Conservation (phyloP, 176 grass and related monocot species). For the Eragrostis nindensis region DNA sequence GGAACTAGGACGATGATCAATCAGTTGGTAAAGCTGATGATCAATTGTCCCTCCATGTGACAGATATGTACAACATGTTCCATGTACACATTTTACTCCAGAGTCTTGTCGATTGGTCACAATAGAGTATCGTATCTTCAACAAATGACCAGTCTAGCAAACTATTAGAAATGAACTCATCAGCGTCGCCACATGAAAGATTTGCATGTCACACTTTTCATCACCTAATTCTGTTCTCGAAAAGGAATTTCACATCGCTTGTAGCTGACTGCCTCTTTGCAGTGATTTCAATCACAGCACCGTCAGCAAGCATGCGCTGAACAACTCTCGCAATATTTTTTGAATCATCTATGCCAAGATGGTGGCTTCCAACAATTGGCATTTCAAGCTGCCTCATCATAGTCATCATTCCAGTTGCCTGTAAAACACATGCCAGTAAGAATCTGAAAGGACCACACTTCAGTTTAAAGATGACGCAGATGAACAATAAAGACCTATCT, state of each 20-base stretch:
- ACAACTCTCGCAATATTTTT: constrained; percentile 88
- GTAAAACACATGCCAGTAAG: constrained; percentile 16
- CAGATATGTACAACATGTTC: not conserved
- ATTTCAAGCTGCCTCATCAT: constrained; percentile 88
- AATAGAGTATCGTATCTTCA: not conserved
- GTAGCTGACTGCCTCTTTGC: constrained; percentile 58
- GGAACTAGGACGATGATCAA: not conserved
- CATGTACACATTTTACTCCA: not conserved
- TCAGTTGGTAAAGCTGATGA: not conserved
- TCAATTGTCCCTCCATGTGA: not conserved
- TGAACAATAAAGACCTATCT: constrained; percentile 6
- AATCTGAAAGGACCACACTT: constrained; percentile 5
- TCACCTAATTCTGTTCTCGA: constrained; percentile 70
- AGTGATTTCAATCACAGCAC: constrained; percentile 70
- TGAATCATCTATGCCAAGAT: constrained; percentile 89
- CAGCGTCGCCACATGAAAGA: not conserved
- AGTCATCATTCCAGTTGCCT: constrained; percentile 94
- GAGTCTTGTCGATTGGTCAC: not conserved
- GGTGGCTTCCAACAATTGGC: constrained; percentile 69
- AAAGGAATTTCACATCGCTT: constrained; percentile 65
- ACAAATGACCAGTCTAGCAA: not conserved
- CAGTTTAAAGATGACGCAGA: constrained; percentile 11
- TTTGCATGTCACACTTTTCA: not conserved
- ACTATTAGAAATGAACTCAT: not conserved
- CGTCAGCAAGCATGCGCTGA: constrained; percentile 80